These are phyloP conservation scores for Verticillium albo-atrum DNA, from an alignment of 2,329 filamentous ascomycete genomes.

Conservation along the genomic window DNA sequence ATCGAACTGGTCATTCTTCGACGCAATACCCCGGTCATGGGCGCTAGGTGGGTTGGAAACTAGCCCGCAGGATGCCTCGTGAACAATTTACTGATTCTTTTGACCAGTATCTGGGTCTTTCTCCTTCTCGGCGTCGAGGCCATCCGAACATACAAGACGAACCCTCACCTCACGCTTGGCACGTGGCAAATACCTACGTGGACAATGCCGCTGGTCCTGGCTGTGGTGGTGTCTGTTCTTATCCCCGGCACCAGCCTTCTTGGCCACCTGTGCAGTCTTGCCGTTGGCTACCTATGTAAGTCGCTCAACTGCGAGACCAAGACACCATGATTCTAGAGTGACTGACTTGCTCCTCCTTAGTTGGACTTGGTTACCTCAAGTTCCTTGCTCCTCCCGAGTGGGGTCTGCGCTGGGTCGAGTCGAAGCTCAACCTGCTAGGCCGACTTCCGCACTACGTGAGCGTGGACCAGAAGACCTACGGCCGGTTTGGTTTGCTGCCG, in stretches of 20 bases:
- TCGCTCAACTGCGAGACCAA: slow-evolving; percentile 10
- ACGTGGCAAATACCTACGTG: slow-evolving; percentile 78
- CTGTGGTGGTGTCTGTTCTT: slow-evolving; percentile 70
- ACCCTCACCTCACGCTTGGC: slow-evolving; percentile 68
- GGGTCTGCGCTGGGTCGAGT: slow-evolving; percentile 82
- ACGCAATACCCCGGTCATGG: slow-evolving; percentile 70
- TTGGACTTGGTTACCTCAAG: slow-evolving; percentile 83
- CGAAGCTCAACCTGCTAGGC: slow-evolving; percentile 78
- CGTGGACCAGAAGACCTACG: slow-evolving; percentile 93
- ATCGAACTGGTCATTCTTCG: slow-evolving; percentile 70
- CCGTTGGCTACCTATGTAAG: slow-evolving; percentile 81
- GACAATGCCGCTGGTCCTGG: slow-evolving; percentile 77
- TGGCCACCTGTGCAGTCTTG: slow-evolving; percentile 81
- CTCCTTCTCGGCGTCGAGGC: slow-evolving; percentile 80
- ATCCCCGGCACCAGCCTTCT: slow-evolving; percentile 78
- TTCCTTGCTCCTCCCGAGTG: slow-evolving; percentile 87
- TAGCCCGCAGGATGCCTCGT: no score
- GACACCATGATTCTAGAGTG: slow-evolving; percentile 13
- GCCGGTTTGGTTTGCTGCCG: slow-evolving; percentile 84
- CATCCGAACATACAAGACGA: slow-evolving; percentile 76
- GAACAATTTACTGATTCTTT: slow-evolving; percentile 1
- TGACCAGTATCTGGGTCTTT: slow-evolving; percentile 81
- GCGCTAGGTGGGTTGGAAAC: no score
- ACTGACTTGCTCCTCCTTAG: slow-evolving; percentile 32
- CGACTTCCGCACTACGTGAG: slow-evolving; percentile 88